phyloP scores from a whole-genome alignment of 2,329 filamentous ascomycete genomes.

The Tolypocladium cylindrosporum region DNA sequence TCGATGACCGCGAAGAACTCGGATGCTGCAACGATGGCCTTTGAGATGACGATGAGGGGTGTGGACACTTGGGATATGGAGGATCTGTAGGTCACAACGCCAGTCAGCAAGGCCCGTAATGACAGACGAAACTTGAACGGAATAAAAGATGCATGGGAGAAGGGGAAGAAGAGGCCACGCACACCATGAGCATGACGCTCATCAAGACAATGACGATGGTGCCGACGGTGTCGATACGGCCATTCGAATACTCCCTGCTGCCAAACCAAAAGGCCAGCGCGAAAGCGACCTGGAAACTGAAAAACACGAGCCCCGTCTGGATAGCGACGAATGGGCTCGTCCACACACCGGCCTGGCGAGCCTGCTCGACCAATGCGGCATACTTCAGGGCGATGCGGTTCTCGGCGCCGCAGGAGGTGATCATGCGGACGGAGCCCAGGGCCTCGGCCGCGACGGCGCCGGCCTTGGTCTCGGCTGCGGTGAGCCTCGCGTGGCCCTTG shows the following conservation, averaged over 20 bases:
- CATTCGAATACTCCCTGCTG: slow-evolving; percentile 36
- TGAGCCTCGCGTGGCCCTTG: slow-evolving; percentile 35
- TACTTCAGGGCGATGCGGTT: slow-evolving; percentile 42
- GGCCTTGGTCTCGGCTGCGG: slow-evolving; percentile 44
- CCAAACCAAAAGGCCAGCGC: slow-evolving; percentile 55
- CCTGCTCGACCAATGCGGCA: slow-evolving; percentile 42
- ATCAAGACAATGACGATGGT: slow-evolving; percentile 39
- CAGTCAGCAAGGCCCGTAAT: too few relatives aligned
- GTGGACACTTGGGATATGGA: slow-evolving; percentile 34
- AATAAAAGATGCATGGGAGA: too few relatives aligned
- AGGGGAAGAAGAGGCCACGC: too few relatives aligned
- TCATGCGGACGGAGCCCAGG: slow-evolving; percentile 49
- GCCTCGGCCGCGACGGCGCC: slow-evolving; percentile 51
- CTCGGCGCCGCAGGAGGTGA: slow-evolving; percentile 54
- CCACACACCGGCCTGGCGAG: slow-evolving; percentile 36
- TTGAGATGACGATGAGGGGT: slow-evolving; percentile 47
- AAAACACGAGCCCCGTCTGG: slow-evolving; percentile 48
- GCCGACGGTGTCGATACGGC: slow-evolving; percentile 37
- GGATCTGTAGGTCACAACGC: too few relatives aligned
- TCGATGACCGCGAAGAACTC: slow-evolving; percentile 48
- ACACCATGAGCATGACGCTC: neutral
- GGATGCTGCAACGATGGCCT: slow-evolving; percentile 46
- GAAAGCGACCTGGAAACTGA: slow-evolving; percentile 41
- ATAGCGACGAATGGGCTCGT: slow-evolving; percentile 39
- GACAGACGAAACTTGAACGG: slow-evolving; percentile 27